phyloP scores from a whole-genome alignment of 23 red algal genomes.

The Chondrus crispus region DNA sequence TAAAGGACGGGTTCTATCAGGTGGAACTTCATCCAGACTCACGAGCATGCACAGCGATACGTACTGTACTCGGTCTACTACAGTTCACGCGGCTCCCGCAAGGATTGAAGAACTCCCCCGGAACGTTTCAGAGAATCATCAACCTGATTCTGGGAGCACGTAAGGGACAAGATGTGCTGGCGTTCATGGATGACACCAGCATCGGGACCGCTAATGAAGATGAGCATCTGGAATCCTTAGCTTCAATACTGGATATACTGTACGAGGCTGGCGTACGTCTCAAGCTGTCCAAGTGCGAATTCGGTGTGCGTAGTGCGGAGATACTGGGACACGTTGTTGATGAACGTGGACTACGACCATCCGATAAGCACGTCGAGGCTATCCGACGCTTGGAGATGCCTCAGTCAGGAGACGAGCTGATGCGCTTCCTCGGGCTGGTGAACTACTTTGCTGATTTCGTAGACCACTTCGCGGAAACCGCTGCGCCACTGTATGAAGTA shows the following conservation, averaged over 20 bases:
- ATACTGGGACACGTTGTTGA: background rate
- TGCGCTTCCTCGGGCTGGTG: background rate
- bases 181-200: background rate
- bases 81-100: background rate
- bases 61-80: constrained; percentile 4
- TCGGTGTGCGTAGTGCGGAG: background rate
- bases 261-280: background rate
- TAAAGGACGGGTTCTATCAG: constrained; percentile 54
- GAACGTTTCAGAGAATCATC: background rate
- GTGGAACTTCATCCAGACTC: background rate
- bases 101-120: background rate
- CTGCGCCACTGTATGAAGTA: background rate
- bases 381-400: background rate
- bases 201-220: background rate
- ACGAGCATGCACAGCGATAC: background rate
- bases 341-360: background rate
- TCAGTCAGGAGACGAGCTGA: background rate
- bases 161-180: background rate
- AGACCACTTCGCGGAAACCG: constrained; percentile 1
- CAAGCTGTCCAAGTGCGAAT: constrained; percentile 13
- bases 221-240: background rate
- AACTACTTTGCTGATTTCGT: background rate
- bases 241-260: background rate
- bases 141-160: background rate
- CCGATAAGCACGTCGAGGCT: background rate